Percentiles rank a stretch among this genome's conserved stretches.
Evolutionary conservation across 495 filamentous ascomycete species (phyloP).

Genomic region (Terfezia claveryi): DNA sequence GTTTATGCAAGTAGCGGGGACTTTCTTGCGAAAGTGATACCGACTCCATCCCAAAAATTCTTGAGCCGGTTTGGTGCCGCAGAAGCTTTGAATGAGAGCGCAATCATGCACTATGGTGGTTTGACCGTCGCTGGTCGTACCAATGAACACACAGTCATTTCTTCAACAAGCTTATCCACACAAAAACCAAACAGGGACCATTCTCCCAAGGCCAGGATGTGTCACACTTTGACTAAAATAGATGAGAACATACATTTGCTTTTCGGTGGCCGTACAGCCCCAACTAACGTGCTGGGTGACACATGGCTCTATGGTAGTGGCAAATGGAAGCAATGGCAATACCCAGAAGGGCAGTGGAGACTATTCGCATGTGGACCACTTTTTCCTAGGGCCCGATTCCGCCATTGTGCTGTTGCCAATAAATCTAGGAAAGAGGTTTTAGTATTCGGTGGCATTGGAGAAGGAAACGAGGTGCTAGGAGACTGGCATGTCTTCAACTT

Average conservation of each 20-base stretch:
- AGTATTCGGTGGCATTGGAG: conserved; percentile 48
- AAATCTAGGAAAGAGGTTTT: conserved; percentile 24
- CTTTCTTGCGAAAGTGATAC: no score
- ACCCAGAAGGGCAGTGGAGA: not conserved
- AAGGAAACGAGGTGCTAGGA: conserved; percentile 29
- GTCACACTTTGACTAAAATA: conserved; percentile 49
- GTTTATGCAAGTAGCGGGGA: no score
- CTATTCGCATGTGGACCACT: not conserved
- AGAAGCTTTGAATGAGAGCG: conserved; percentile 21
- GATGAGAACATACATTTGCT: conserved; percentile 28
- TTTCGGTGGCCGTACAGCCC: conserved; percentile 58
- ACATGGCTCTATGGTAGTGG: conserved; percentile 46
- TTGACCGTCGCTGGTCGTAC: conserved; percentile 24
- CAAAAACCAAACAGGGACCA: not conserved
- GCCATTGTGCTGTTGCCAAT: not conserved
- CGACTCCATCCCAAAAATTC: no score
- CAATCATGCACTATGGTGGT: conserved; percentile 35
- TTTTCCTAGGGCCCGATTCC: not conserved
- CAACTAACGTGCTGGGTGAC: conserved; percentile 39
- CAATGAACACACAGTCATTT: not conserved
- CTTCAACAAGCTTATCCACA: not conserved
- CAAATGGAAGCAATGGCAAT: conserved; percentile 36
- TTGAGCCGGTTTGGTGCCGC: conserved; percentile 25
- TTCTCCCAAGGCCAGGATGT: conserved; percentile 37
- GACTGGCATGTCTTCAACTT: conserved; percentile 28